A percentile compares a stretch with the other conserved stretches of the same genome.
Evolutionary conservation across 495 filamentous ascomycete genomes (phyloP).

Genomic region (Hypoxylon subgilvum): DNA sequence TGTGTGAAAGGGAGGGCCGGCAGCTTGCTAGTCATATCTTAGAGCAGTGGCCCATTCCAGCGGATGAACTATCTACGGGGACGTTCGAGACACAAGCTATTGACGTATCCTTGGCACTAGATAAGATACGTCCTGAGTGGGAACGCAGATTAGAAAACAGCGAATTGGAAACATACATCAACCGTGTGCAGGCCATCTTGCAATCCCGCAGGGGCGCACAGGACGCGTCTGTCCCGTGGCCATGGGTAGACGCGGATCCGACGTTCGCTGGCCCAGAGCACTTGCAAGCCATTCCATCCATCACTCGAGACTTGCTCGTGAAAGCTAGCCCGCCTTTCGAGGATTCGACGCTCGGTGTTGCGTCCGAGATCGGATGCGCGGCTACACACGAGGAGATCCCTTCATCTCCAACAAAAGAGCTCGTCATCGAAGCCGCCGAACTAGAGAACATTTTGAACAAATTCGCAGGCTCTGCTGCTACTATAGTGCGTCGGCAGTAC

Average conservation of each 20-base stretch:
- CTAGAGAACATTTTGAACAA: conserved; percentile 14
- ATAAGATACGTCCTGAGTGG: conserved; percentile 55
- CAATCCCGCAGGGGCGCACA: conserved; percentile 28
- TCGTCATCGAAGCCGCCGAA: conserved; percentile 4
- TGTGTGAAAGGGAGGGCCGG: conserved; percentile 37
- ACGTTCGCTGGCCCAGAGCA: conserved; percentile 7
- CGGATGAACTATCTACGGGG: conserved; percentile 12
- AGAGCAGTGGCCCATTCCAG: conserved; percentile 48
- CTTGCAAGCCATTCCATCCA: conserved; percentile 5
- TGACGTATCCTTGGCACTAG: conserved; percentile 46
- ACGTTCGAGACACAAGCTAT: conserved; percentile 29
- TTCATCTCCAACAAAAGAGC: too few relatives aligned
- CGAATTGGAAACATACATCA: conserved; percentile 52
- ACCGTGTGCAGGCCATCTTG: conserved; percentile 49
- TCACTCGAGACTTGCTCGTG: conserved; percentile 10
- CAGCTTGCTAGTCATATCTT: conserved; percentile 40
- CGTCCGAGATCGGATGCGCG: too few relatives aligned
- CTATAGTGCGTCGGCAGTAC: conserved; percentile 31
- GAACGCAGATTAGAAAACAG: conserved; percentile 52
- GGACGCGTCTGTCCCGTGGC: conserved; percentile 8
- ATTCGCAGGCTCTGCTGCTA: conserved; percentile 17
- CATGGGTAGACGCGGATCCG: conserved; percentile 9
- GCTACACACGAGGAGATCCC: neutral
- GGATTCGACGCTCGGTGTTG: neutral
- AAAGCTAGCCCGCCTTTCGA: neutral